phyloP scores from a whole-genome alignment of 257 asterid species.

The Scutellaria galericulata region DNA sequence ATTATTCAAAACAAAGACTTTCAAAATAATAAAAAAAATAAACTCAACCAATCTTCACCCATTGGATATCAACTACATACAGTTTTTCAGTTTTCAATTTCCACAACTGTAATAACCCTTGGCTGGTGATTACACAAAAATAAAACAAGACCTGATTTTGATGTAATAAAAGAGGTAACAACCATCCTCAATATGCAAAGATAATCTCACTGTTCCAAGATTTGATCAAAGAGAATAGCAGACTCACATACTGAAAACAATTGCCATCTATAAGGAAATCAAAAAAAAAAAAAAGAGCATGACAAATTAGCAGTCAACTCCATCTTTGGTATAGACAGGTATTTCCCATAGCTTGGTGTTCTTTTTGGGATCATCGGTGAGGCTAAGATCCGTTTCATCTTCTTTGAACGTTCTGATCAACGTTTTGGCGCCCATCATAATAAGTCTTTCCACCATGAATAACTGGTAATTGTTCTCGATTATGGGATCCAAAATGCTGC shows the following conservation, averaged over 20 bases:
- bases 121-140: background rate
- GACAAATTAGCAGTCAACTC: conserved; percentile 55
- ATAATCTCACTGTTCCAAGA: background rate
- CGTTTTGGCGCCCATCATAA: conserved; percentile 82
- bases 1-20: background rate
- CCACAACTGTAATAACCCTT: background rate
- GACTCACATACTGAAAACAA: conserved; percentile 13
- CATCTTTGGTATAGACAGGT: conserved; percentile 72
- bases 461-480: conserved; percentile 86
- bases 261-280: background rate
- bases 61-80: conserved; percentile 9
- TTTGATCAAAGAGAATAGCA: background rate
- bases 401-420: conserved; percentile 72
- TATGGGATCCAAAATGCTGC: conserved; percentile 71
- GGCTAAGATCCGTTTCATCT: conserved; percentile 71
- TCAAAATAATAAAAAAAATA: conserved; percentile 30
- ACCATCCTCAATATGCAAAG: background rate
- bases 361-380: conserved; percentile 94
- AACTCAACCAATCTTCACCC: conserved; percentile 8
- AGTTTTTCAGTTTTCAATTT: conserved; percentile 13
- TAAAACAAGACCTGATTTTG: conserved; percentile 5
- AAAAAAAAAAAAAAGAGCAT: background rate
- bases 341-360: conserved; percentile 79
- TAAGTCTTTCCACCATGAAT: conserved; percentile 88
- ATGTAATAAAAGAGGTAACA: background rate